Base-by-base conservation (phyloP, 305 asterid genomes). In the Fraxinus albicans region DNA sequence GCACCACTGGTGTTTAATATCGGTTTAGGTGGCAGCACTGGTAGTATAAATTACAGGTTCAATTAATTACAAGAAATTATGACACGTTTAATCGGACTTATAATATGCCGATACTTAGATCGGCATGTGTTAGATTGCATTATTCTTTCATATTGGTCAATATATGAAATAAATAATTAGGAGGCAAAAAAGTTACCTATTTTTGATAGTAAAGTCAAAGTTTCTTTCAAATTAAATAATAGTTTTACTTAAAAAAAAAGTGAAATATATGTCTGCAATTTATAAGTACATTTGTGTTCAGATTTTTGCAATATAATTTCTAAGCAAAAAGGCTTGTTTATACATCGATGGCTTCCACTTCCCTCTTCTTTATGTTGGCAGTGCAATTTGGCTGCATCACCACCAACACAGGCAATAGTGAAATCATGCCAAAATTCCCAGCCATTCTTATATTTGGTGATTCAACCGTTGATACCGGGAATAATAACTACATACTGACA, bases 381-480 rank as follows among this genome's bases (percentile, higher is more conserved):
- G 31, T 83, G 6, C 87, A 83, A 50, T 12, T 67, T 75, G 77
- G 78, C 81, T 38, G 47, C 78, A 29, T 50, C 73, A 76, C 40
- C 76, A 33, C 79, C 23, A 21, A 25, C 23, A n/a, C n/a, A 50
- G 63, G 78, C 89, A 77, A 67, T 25, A 72, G 80, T 55, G 53
- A 84, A 65, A 34, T 83, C 53, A 10, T 12, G 17, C 88, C 85
- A 7, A 85, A 74, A 36, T 89, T 91, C 80, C 83, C 94, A 19
- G 87, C 96, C 29, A 88, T 94, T 76, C 90, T 93, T 5, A 89
- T 88, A 1, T 94, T 93, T 75, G 98, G 98, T 0, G 97, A 93
- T 58, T 94, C 97, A 12, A 86, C 53, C 53, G 53, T 44, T 12
- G 53, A 44, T 10, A 12, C 53, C 0, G 97, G 98, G 78, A 90